Evolutionary conservation across 2,329 filamentous ascomycete species (phyloP).

Genomic region (Mycogone perniciosa): DNA sequence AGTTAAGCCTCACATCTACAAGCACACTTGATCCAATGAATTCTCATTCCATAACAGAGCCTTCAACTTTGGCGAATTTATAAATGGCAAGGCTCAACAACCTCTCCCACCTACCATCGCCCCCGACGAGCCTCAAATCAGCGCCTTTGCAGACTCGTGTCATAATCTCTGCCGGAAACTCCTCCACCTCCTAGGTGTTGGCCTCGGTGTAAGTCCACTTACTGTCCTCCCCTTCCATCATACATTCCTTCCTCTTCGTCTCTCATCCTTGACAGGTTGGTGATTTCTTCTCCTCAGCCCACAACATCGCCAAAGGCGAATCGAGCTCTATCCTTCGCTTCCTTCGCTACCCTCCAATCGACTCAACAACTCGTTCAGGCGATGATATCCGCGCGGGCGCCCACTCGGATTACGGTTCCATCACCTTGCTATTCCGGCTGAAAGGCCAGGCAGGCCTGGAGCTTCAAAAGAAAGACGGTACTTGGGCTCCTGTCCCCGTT

Average conservation of each 20-base stretch:
- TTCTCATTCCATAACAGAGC: conserved; percentile 47
- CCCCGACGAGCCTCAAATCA: conserved; percentile 53
- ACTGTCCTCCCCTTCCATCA: neutral
- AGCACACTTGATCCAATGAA: neutral
- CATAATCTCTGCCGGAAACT: conserved; percentile 66
- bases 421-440: conserved; percentile 77
- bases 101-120: conserved; percentile 63
- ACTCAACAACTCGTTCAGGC: conserved; percentile 35
- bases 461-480: conserved; percentile 54
- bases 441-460: conserved; percentile 81
- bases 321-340: conserved; percentile 60
- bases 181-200: conserved; percentile 70
- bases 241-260: conserved; percentile 1
- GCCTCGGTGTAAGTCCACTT: conserved; percentile 52
- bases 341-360: conserved; percentile 62
- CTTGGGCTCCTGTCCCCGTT: conserved; percentile 62
- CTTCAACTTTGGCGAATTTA: conserved; percentile 85
- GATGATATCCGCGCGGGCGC: conserved; percentile 79
- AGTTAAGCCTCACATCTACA: conserved; percentile 15
- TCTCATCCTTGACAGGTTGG: conserved; percentile 29
- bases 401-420: conserved; percentile 77
- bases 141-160: conserved; percentile 63
- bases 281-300: conserved; percentile 50
- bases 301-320: conserved; percentile 37
- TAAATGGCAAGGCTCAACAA: conserved; percentile 63